Conservation (phyloP, 192 early-diverging fungal genomes). For the Coemansia sp. region DNA sequence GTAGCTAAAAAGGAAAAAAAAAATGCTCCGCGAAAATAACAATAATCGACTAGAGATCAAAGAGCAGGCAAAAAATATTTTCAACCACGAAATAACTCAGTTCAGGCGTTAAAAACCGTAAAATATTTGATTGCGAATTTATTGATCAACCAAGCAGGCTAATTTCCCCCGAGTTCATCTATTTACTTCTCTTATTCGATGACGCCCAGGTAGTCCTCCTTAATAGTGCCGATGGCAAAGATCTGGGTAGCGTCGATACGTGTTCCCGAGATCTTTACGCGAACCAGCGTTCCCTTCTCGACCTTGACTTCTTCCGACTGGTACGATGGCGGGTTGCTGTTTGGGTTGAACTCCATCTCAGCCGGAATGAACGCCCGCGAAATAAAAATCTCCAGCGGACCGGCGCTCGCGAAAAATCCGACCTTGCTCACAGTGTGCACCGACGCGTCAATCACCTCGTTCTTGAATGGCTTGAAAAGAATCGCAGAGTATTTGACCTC, state of each 20-base stretch:
- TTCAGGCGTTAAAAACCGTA: too few species aligned
- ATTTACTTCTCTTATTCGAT: constrained; percentile 48
- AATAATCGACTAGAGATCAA: neutral
- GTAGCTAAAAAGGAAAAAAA: neutral
- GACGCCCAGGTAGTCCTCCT: constrained; percentile 92
- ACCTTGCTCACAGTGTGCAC: constrained; percentile 89
- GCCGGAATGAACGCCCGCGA: constrained; percentile 78
- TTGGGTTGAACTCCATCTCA: constrained; percentile 88
- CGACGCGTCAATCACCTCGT: constrained; percentile 92
- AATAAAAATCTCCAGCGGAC: constrained; percentile 90
- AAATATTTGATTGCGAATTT: neutral
- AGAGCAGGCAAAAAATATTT: neutral
- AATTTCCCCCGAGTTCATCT: neutral
- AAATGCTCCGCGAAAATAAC: neutral
- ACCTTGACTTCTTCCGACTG: constrained; percentile 75
- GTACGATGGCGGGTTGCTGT: constrained; percentile 80
- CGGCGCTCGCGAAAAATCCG: constrained; percentile 94
- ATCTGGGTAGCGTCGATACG: constrained; percentile 90
- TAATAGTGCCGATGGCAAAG: constrained; percentile 93
- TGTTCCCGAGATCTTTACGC: constrained; percentile 87
- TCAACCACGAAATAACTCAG: too few species aligned
- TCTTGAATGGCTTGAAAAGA: constrained; percentile 96
- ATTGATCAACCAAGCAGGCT: neutral
- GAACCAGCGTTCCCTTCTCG: constrained; percentile 80
- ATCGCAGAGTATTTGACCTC: constrained; percentile 87